Conservation (phyloP, 2,329 filamentous ascomycete species). For the Diplodia sapinea region DNA sequence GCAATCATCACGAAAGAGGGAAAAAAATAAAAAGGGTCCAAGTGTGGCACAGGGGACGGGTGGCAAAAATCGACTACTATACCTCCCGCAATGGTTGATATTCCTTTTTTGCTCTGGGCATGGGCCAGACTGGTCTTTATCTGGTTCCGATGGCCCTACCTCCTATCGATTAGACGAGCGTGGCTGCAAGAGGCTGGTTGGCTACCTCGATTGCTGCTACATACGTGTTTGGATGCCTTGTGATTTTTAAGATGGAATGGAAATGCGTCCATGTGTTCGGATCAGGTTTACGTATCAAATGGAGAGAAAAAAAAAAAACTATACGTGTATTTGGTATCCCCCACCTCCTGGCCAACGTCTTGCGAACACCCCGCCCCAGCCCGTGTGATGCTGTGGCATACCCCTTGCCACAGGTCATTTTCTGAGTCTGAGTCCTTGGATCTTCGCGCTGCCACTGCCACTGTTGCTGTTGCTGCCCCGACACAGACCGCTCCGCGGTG, state of each 20-base stretch:
- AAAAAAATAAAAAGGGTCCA: constrained; percentile 23
- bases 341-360: not conserved
- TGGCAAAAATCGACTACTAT: constrained; percentile 18
- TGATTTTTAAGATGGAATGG: constrained; percentile 16
- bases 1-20: constrained; percentile 1
- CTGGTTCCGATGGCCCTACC: constrained; percentile 10
- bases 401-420: not conserved
- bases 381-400: not conserved
- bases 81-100: constrained; percentile 16
- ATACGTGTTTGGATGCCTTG: constrained; percentile 24
- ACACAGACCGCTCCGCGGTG: constrained; percentile 12
- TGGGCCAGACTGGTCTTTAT: constrained; percentile 12
- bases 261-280: constrained; percentile 28
- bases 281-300: constrained; percentile 28
- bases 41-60: constrained; percentile 9
- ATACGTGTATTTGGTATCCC: constrained; percentile 26
- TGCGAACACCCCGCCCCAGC: not conserved
- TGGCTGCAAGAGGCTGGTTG: constrained; percentile 16
- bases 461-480: not conserved
- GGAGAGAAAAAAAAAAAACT: constrained; percentile 26
- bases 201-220: constrained; percentile 10
- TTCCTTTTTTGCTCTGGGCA: constrained; percentile 7
- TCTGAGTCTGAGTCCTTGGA: not conserved
- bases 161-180: constrained; percentile 19
- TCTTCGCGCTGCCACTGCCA: not conserved